These are phyloP conservation scores for Aspergillus versicolor DNA, from an alignment of 2,329 filamentous ascomycete species.

Conservation along the genomic window DNA sequence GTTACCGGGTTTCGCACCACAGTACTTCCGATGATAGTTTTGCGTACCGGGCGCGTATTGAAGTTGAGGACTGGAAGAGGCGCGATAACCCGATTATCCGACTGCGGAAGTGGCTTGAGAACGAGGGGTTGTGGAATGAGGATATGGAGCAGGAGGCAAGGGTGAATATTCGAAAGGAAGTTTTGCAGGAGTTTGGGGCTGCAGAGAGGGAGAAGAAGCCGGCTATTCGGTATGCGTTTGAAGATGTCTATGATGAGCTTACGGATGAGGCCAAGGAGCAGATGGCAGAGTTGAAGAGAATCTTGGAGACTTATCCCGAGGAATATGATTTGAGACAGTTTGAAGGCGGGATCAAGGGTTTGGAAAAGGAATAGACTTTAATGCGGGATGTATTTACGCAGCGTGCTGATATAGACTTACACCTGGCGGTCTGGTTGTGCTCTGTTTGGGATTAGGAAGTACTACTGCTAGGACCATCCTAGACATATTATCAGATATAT, in stretches of 20 bases:
- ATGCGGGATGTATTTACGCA: background rate
- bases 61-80: slow-evolving; percentile 92
- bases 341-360: slow-evolving; percentile 69
- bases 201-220: slow-evolving; percentile 60
- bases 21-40: slow-evolving; percentile 97
- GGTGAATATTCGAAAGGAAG: slow-evolving; percentile 66
- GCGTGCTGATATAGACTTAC: background rate
- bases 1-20: slow-evolving; percentile 96
- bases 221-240: slow-evolving; percentile 62
- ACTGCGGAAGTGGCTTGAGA: slow-evolving; percentile 87
- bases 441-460: too few relatives aligned
- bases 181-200: slow-evolving; percentile 79
- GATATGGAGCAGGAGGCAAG: slow-evolving; percentile 72
- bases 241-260: slow-evolving; percentile 84
- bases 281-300: slow-evolving; percentile 70
- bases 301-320: slow-evolving; percentile 80
- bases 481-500: too few relatives aligned
- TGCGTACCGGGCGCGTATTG: slow-evolving; percentile 86
- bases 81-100: slow-evolving; percentile 85
- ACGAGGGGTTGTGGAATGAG: slow-evolving; percentile 79
- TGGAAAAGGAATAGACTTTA: slow-evolving; percentile 38
- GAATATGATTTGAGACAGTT: slow-evolving; percentile 83
- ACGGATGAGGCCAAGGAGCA: slow-evolving; percentile 77
- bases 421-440: background rate
- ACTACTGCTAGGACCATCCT: too few relatives aligned